phyloP scores from a whole-genome alignment of 1,284 basidiomycete genomes.

The Ustilago lituana region DNA sequence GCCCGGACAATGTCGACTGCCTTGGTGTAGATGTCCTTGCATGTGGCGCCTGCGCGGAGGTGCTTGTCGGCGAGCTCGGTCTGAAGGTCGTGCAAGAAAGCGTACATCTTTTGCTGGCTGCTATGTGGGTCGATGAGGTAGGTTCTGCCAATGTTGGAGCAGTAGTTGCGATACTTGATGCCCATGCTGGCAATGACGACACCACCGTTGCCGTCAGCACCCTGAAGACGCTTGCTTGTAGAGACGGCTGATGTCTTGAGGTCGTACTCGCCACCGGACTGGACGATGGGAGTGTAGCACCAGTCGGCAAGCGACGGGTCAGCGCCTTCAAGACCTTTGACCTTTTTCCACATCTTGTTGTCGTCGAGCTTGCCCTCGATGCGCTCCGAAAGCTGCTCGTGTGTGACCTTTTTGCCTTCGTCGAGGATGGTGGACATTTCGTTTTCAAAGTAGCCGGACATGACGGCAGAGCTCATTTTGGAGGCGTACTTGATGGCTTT shows the following conservation, averaged over 20 bases:
- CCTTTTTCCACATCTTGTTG: conserved; percentile 74
- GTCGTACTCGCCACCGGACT: conserved; percentile 91
- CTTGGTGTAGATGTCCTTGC: conserved; percentile 82
- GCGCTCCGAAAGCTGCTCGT: conserved; percentile 82
- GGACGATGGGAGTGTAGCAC: conserved; percentile 93
- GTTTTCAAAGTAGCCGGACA: conserved; percentile 84
- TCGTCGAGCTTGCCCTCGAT: conserved; percentile 85
- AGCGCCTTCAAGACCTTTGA: conserved; percentile 73
- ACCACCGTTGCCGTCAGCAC: conserved; percentile 78
- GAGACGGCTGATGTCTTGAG: conserved; percentile 86
- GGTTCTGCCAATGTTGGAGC: conserved; percentile 88
- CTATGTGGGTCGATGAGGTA: conserved; percentile 93
- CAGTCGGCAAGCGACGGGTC: conserved; percentile 90
- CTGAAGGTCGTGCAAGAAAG: conserved; percentile 81
- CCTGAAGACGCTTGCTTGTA: conserved; percentile 73
- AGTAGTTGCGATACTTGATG: conserved; percentile 91
- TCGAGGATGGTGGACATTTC: conserved; percentile 92
- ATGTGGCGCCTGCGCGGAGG: conserved; percentile 81
- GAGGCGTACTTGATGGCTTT: conserved; percentile 72
- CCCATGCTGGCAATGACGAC: conserved; percentile 89
- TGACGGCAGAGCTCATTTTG: conserved; percentile 82
- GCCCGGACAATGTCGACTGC: conserved; percentile 78
- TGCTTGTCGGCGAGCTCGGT: conserved; percentile 76
- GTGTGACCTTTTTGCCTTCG: conserved; percentile 86
- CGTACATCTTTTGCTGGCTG: conserved; percentile 75